Evolutionary conservation across 192 early-diverging fungal genomes (phyloP).

Genomic region (Coemansia sp.): DNA sequence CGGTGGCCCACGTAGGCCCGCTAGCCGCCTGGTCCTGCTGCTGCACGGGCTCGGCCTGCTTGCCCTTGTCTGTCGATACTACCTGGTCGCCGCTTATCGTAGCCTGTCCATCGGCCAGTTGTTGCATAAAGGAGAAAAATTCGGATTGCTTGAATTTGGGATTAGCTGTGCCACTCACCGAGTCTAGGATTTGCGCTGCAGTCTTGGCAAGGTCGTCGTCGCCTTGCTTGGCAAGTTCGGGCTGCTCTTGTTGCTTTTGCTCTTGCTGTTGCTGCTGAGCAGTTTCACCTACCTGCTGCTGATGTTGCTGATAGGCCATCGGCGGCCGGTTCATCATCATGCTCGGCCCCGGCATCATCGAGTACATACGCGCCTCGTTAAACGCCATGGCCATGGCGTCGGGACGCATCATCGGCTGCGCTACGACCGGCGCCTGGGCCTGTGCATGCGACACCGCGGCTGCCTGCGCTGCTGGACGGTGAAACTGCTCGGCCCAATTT

Average conservation of each 20-base stretch:
- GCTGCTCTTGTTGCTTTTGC: too few relatives aligned
- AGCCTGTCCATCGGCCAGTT: constrained; percentile 84
- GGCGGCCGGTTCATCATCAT: constrained; percentile 30
- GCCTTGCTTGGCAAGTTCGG: too few relatives aligned
- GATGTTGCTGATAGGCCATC: constrained; percentile 23
- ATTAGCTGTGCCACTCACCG: constrained; percentile 70
- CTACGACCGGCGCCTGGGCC: constrained; percentile 4
- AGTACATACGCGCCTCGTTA: constrained; percentile 59
- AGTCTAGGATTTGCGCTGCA: constrained; percentile 76
- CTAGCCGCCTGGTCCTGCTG: constrained; percentile 17
- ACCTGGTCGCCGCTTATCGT: constrained; percentile 87
- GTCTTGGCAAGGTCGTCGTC: constrained; percentile 74
- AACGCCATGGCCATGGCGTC: constrained; percentile 61
- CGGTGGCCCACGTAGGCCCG: constrained; percentile 66
- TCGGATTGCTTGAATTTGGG: constrained; percentile 92
- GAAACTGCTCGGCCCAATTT: constrained; percentile 56
- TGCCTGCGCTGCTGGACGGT: constrained; percentile 34
- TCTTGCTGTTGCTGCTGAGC: constrained; percentile 46
- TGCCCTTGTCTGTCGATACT: constrained; percentile 41
- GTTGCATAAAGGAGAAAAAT: constrained; percentile 91
- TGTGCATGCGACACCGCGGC: constrained; percentile 3
- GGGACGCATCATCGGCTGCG: constrained; percentile 17
- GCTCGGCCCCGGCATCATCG: constrained; percentile 37
- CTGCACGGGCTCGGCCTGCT: constrained; percentile 22
- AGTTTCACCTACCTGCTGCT: constrained; percentile 40